Base-by-base conservation (phyloP, 2,329 filamentous ascomycete species). In the Aspergillus spinulosporus region DNA sequence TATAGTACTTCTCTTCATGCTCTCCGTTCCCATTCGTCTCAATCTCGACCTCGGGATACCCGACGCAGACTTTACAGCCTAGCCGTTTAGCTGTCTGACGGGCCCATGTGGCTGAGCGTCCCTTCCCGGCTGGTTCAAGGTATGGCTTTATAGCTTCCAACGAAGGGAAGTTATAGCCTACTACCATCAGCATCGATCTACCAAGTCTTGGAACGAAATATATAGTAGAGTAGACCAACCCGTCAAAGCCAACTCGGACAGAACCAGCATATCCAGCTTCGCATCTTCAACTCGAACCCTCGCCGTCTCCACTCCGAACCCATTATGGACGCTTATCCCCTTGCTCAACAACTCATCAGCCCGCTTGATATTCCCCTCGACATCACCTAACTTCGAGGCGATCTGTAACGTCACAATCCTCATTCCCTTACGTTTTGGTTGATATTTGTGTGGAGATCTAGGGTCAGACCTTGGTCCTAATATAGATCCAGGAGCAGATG, bases 161-260 rank as follows among this genome's bases (percentile, higher is more conserved):
- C 9, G 80, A 82, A 14, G 83, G 78, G 69, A 86, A 86, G 68
- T 87, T 87, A 73, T 88, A 88, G 52, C 85, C 85, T 79, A 14
- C 8, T 7, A 4, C 7, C 11, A 48, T 59, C 21, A 60, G 15
- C 29, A 49, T 39, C 6, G 26, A 48, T 43, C 5, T 2, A 11
- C n/a, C 15, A 8, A 47, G 14, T 26, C 28, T 44, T 14, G 42
- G 43, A 39, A 26, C 21, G 36, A 43, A 45, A 44, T 28, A 57
- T 50, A 36, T 34, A 53, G 36, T 29, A 11, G 5, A 39, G 43
- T n/a, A 21, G 4, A 52, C 48, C 28, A 42, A 83, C 82, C 82
- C 54, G 80, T 80, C 68, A 88, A 83, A 3, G 84, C 84, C 66
- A 87, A 72, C 70, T 88, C 85, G 0, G 85, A 84, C 43, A 88